phyloP scores from a whole-genome alignment of 2,329 filamentous ascomycete species.

The Colletotrichum tamarilloi region DNA sequence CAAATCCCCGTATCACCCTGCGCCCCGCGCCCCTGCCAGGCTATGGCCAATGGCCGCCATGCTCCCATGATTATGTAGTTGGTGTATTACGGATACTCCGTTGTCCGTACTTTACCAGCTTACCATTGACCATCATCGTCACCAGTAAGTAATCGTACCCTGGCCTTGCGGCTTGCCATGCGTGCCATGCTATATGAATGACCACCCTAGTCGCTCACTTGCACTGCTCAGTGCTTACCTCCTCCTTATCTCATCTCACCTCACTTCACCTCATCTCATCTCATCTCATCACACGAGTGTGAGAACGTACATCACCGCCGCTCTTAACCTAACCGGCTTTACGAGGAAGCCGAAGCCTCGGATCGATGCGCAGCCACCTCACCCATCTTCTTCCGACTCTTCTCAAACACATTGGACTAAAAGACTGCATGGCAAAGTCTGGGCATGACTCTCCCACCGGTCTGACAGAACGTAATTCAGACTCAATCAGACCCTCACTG shows the following conservation, averaged over 20 bases:
- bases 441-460: neutral
- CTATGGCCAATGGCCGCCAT: neutral
- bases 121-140: too few relatives aligned
- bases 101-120: too few relatives aligned
- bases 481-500: neutral
- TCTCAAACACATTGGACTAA: neutral
- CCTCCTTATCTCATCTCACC: neutral
- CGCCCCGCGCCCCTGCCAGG: neutral
- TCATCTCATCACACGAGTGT: neutral
- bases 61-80: neutral
- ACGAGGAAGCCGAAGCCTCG: neutral
- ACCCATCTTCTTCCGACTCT: neutral
- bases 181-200: neutral
- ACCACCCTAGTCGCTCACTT: conserved; percentile 9
- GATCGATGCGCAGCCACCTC: neutral
- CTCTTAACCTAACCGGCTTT: neutral
- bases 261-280: neutral
- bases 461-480: neutral
- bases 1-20: neutral
- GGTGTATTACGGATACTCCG: too few relatives aligned
- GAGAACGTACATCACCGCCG: neutral
- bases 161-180: neutral
- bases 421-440: neutral
- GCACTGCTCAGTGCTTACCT: neutral
- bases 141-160: neutral